Percentiles rank a stretch among this genome's conserved stretches.
These are phyloP conservation scores for Meira miltonrushii DNA, from an alignment of 1,284 basidiomycete genomes.

Conservation along the genomic window DNA sequence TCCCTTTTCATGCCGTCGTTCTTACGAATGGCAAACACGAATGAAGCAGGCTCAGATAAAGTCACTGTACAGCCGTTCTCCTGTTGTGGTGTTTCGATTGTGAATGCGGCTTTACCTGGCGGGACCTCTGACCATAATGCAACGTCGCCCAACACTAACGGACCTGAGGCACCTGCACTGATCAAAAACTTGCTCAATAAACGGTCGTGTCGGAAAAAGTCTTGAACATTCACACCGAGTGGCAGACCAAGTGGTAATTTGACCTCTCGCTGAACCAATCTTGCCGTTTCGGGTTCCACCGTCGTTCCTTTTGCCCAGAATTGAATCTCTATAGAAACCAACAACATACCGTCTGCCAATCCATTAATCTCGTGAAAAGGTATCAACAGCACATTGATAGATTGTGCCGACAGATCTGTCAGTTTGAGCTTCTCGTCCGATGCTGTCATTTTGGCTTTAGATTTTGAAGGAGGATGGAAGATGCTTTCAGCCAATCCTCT, in stretches of 20 bases:
- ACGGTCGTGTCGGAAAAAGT: constrained; percentile 38
- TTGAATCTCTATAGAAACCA: constrained; percentile 16
- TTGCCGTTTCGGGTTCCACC: background rate
- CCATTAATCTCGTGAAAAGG: constrained; percentile 17
- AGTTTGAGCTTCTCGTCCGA: constrained; percentile 3
- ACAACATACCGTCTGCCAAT: constrained; percentile 19
- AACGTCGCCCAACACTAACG: constrained; percentile 22
- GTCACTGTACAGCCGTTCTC: constrained; percentile 19
- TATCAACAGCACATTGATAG: constrained; percentile 12
- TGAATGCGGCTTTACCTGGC: constrained; percentile 5
- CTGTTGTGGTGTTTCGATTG: constrained; percentile 13
- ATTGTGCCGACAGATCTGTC: constrained; percentile 1
- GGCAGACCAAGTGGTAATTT: constrained; percentile 30
- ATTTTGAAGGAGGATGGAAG: background rate
- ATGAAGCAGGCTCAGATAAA: constrained; percentile 35
- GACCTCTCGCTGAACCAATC: constrained; percentile 12
- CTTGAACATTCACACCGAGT: constrained; percentile 50
- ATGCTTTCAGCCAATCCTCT: constrained; percentile 8
- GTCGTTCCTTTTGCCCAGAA: constrained; percentile 16
- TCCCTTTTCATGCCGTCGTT: background rate
- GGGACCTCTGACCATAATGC: constrained; percentile 18
- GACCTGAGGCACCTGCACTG: constrained; percentile 23
- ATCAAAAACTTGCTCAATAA: constrained; percentile 44
- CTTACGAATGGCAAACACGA: constrained; percentile 32
- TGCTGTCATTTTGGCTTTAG: background rate